phyloP scores from a whole-genome alignment of 192 early-diverging fungal species.

The Coemansia guatemalensis region DNA sequence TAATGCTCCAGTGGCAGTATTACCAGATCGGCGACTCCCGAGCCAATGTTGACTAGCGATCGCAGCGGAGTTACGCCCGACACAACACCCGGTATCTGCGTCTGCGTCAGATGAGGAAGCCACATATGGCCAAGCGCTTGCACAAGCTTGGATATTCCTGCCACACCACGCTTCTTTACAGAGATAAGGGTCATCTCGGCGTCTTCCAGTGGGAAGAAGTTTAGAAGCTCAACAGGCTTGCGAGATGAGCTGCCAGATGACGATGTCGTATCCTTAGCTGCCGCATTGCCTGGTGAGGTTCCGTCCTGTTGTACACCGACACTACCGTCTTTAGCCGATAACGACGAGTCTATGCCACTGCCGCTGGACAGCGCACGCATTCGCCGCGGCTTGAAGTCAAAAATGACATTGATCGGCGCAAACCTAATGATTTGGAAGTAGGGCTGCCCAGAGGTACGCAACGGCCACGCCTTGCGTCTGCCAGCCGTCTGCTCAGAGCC shows the following conservation, averaged over 20 bases:
- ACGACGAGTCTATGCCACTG: neutral
- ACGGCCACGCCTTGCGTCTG: conserved; percentile 7
- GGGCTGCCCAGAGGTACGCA: conserved; percentile 20
- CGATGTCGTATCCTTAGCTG: neutral
- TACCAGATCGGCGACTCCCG: conserved; percentile 89
- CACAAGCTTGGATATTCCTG: conserved; percentile 66
- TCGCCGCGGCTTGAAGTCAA: conserved; percentile 98
- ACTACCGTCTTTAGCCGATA: neutral
- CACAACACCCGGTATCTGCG: conserved; percentile 86
- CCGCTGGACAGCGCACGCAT: conserved; percentile 60
- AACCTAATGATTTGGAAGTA: conserved; percentile 67
- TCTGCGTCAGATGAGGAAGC: conserved; percentile 91
- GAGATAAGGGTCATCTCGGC: conserved; percentile 83
- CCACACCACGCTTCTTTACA: conserved; percentile 77
- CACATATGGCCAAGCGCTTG: conserved; percentile 69
- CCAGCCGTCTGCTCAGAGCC: neutral
- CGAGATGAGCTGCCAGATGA: conserved; percentile 5
- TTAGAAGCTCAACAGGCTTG: conserved; percentile 64
- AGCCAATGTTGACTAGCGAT: conserved; percentile 86
- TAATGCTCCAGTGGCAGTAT: conserved; percentile 93
- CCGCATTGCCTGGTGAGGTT: neutral
- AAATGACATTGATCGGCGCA: conserved; percentile 73
- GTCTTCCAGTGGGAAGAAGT: conserved; percentile 90
- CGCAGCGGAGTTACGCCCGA: conserved; percentile 87
- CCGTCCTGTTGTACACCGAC: neutral